Base-by-base conservation (phyloP, 441 rosid species). In the Omphalea diandra region DNA sequence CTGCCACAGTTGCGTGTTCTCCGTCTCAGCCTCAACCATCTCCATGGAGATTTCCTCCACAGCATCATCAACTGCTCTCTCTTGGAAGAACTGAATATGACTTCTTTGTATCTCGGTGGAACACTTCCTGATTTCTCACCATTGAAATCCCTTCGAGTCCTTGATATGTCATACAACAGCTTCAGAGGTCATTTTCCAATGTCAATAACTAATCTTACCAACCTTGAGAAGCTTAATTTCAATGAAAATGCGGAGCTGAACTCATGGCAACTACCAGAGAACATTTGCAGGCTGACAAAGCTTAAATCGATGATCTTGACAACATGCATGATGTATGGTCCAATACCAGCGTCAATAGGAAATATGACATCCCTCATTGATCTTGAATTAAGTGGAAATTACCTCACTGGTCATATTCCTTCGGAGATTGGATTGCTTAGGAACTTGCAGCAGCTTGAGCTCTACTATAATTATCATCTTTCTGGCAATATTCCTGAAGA, bases 361-460 rank as follows among this genome's bases (percentile, higher is more conserved):
- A 86, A 86, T 75, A 79, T 92, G 93, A 84, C 87, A 44, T 86
- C 93, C 40, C 95, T 94, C 71, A 75, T 84, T 44, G 99, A 94
- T 82, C 96, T 94, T 40, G 97, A 94, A 67, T 79, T 94, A 68
- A 81, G 85, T 65, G 99, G 98, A 4, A 94, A 94, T 78, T 87
- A 76, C 72, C 84, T 94, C 44, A 54, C 67, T 5, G 94, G 97
- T 38, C 82, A 73, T 67, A 87, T 92, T 78, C 99, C 98, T 8
- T 72, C 46, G 55, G 90, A 89, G 84, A 73, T 94, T 8, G 97
- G 99, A 43, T 74, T 77, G 75, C 86, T 94, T 69, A 86, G 80
- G 76, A 89, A 92, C 91, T 69, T 94, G 78, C 80, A 71, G 71
- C 84, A 62, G 77, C 97, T 94, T 73, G 97, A 91, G 83, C 88